These are phyloP conservation scores for Alloascoidea africana DNA, from an alignment of 805 yeast genomes.

Conservation along the genomic window DNA sequence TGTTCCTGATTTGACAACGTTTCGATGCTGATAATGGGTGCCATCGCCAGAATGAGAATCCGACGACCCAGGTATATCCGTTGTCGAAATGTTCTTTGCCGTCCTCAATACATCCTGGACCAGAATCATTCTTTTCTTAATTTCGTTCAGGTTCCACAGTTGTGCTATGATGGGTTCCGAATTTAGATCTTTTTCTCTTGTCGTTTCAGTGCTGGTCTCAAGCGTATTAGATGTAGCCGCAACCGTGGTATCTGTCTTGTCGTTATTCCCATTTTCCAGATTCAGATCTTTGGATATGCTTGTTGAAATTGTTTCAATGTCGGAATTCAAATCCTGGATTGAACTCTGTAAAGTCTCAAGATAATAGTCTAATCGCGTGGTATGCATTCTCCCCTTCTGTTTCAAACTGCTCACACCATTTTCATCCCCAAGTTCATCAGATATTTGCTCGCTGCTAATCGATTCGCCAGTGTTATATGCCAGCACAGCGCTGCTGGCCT, in stretches of 20 bases:
- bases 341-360: neutral
- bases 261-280: too few species aligned
- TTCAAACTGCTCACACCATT: too few species aligned
- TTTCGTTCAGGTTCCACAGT: neutral
- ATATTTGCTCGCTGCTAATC: neutral
- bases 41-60: conserved; percentile 1
- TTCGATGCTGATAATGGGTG: neutral
- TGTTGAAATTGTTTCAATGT: neutral
- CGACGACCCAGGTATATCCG: neutral
- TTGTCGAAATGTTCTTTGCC: neutral
- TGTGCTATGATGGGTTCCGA: too few species aligned
- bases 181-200: too few species aligned
- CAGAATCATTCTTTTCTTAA: neutral
- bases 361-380: conserved; percentile 1
- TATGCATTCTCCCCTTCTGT: too few species aligned
- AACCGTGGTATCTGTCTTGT: neutral
- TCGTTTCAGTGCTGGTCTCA: neutral
- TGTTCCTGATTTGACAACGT: neutral
- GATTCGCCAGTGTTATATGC: neutral
- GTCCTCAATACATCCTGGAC: neutral
- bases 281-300: too few species aligned
- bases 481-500: neutral
- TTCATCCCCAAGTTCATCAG: neutral
- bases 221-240: neutral
- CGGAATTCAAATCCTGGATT: neutral